Conservation (phyloP, 306 rosid species). For the Cyclanthera cordifolia region DNA sequence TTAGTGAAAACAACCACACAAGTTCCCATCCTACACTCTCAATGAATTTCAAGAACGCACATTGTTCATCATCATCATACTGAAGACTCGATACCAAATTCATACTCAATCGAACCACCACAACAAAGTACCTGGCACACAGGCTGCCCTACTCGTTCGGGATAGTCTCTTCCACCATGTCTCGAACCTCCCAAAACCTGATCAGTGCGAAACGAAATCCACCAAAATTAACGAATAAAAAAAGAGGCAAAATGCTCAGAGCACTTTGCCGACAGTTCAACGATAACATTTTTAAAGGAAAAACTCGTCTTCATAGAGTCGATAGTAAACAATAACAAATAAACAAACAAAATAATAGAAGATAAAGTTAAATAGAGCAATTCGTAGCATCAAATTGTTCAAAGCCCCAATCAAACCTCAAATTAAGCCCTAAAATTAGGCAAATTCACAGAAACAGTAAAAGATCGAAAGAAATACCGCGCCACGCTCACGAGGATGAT, state of each 20-base stretch:
- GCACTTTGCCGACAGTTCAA: slow-evolving; percentile 10
- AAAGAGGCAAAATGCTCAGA: neutral
- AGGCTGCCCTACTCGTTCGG: slow-evolving; percentile 87
- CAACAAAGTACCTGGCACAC: slow-evolving; percentile 73
- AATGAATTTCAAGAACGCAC: slow-evolving; percentile 1
- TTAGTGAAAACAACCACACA: neutral
- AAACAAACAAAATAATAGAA: neutral
- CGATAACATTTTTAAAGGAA: neutral
- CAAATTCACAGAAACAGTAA: neutral
- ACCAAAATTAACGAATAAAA: slow-evolving; percentile 22
- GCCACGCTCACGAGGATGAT: slow-evolving; percentile 86
- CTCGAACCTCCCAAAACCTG: slow-evolving; percentile 82
- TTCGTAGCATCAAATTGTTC: slow-evolving; percentile 2
- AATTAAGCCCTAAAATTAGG: slow-evolving; percentile 16
- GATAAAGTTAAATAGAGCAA: neutral
- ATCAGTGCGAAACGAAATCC: slow-evolving; percentile 16
- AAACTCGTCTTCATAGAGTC: neutral
- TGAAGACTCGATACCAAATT: slow-evolving; percentile 13
- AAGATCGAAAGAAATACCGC: slow-evolving; percentile 35
- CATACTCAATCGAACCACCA: slow-evolving; percentile 19
- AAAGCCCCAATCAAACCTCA: slow-evolving; percentile 13
- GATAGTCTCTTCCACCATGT: slow-evolving; percentile 53
- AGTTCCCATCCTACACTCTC: neutral
- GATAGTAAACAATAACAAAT: neutral
- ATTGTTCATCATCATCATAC: slow-evolving; percentile 19